Base-by-base conservation (phyloP, 2,329 filamentous ascomycete genomes). In the Xylariaceae sp. region DNA sequence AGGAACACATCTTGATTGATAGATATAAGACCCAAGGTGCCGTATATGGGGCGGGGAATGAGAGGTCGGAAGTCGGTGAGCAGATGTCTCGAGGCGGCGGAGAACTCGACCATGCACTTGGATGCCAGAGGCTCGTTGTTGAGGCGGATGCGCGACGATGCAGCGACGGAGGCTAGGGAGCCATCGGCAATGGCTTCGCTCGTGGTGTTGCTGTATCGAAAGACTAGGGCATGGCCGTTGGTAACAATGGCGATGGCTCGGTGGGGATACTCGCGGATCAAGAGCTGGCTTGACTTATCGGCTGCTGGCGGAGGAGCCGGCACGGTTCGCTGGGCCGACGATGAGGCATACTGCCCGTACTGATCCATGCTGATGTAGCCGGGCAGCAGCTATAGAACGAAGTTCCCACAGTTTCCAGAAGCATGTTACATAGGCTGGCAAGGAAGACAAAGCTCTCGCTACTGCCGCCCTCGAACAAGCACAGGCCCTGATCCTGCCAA, bases 91-190 rank as follows among this genome's bases (percentile, higher is more conserved):
- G 81, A 76, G 32, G 80, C 67, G 8, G 80, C 74, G 11, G 82
- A 74, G 64, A 96, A 95, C 65, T 95, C 89, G 55, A 96, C 90
- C 76, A 95, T 90, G 73, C 90, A 95, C 56, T 78, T 77, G 66
- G 82, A 67, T 57, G 77, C 55, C 63, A 67, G 53, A 63, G 70
- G 54, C 43, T 76, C 71, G 53, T 63, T 64, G 46, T 62, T 62
- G 23, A 64, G 62, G 27, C 75, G 73, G 34, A 70, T 63, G 25
- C 72, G 71, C 33, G 68, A 64, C 23, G 73, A 71, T 14, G 72
- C 63, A n/a, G n/a, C n/a, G 17, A 77, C 63, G 8, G 82, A 80
- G 42, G 74, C 67, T 49, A 79, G 74, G 37, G 77, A 82, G 51
- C 77, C 77, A 70, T 82, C 82, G 42, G 72, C 67, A 52, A 75